phyloP scores from a whole-genome alignment of 2,329 filamentous ascomycete genomes.

The Exophiala oligosperma region DNA sequence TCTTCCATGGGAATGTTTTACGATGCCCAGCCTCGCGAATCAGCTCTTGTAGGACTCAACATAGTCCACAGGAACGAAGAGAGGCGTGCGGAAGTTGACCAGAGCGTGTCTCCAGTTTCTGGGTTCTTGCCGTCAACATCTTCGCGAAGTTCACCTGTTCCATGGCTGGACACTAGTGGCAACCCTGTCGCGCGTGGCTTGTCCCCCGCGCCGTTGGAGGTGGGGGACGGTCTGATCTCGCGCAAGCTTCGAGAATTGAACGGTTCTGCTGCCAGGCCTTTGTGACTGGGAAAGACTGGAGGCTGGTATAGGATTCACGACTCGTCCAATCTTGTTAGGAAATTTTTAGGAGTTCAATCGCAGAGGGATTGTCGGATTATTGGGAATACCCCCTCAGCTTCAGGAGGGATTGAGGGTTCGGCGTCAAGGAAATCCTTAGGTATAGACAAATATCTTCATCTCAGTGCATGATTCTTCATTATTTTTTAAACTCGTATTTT shows the following conservation, averaged over 20 bases:
- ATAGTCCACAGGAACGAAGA: not conserved
- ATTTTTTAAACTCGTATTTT: not conserved
- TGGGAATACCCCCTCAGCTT: not conserved
- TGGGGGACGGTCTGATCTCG: conserved; percentile 26
- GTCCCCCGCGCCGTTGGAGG: conserved; percentile 22
- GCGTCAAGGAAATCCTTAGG: not conserved
- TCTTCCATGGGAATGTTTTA: not conserved
- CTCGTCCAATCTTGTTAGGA: too few relatives aligned
- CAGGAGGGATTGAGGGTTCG: not conserved
- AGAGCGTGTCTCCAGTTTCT: conserved; percentile 17
- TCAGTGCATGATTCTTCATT: not conserved
- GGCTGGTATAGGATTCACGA: too few relatives aligned
- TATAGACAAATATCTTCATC: not conserved
- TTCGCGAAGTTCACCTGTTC: conserved; percentile 25
- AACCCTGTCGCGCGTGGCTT: conserved; percentile 14
- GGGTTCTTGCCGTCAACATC: conserved; percentile 27
- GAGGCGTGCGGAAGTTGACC: not conserved
- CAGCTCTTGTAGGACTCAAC: not conserved
- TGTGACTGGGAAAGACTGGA: too few relatives aligned
- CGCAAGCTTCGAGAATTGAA: conserved; percentile 26
- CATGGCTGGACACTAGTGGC: conserved; percentile 15
- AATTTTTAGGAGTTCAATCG: too few relatives aligned
- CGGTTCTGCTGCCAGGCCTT: not conserved
- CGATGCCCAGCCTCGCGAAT: not conserved
- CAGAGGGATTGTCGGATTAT: not conserved